A percentile compares a stretch with the other conserved stretches of the same genome.
Evolutionary conservation across 2,329 filamentous ascomycete genomes (phyloP).

Genomic region (Colletotrichum navitas): DNA sequence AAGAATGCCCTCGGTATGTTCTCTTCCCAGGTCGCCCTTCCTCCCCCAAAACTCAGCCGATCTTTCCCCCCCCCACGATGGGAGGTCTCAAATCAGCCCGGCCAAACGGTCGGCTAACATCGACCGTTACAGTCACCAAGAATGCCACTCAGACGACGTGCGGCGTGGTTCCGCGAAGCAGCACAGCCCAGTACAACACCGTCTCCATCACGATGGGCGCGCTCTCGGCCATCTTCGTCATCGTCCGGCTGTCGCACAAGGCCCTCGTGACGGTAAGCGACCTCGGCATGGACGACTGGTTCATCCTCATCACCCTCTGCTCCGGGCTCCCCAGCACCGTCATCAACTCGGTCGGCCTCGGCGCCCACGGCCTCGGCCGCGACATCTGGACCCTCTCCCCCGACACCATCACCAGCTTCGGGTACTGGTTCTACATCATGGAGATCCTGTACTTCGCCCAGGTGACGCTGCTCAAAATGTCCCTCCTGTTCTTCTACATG

Average conservation of each 20-base stretch:
- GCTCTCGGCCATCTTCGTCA: constrained; percentile 55
- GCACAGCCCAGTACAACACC: constrained; percentile 50
- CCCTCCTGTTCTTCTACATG: constrained; percentile 67
- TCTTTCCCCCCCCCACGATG: neutral
- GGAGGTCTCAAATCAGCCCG: neutral
- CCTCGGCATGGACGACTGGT: constrained; percentile 56
- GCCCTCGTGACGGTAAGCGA: constrained; percentile 51
- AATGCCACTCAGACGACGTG: constrained; percentile 47
- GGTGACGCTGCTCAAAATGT: constrained; percentile 62
- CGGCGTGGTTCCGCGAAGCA: constrained; percentile 48
- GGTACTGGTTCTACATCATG: constrained; percentile 58
- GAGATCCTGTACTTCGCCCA: constrained; percentile 61
- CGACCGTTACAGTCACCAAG: constrained; percentile 34
- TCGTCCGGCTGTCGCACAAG: constrained; percentile 56
- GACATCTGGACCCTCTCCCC: constrained; percentile 64
- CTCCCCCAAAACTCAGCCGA: neutral
- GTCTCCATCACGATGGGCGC: constrained; percentile 51
- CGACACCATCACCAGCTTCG: constrained; percentile 58
- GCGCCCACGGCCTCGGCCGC: constrained; percentile 59
- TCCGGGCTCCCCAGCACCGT: constrained; percentile 49
- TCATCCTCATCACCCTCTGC: constrained; percentile 48
- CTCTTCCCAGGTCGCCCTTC: too few relatives aligned
- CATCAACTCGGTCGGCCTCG: constrained; percentile 50
- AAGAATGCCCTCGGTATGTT: constrained; percentile 51
- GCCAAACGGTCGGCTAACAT: constrained; percentile 2